Conservation (phyloP, 305 asterid species). For the Fraxinus paxiana region DNA sequence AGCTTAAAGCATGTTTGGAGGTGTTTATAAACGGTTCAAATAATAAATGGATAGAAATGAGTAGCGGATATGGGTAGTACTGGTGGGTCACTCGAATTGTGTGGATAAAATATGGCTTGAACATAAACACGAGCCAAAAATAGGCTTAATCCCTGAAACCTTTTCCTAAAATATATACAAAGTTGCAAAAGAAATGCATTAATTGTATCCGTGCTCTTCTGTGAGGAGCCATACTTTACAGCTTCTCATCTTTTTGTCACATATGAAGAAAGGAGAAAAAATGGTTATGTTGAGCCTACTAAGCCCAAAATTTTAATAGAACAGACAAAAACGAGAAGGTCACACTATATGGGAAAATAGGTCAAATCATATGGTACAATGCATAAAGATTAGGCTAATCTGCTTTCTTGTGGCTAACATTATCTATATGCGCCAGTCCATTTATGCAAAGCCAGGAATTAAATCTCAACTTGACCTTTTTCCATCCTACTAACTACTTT, state of each 20-base stretch:
- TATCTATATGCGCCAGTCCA: slow-evolving; percentile 37
- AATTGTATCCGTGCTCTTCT: slow-evolving; percentile 5
- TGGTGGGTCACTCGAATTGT: neutral
- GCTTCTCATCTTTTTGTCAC: slow-evolving; percentile 33
- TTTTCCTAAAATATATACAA: neutral
- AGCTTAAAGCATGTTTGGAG: neutral
- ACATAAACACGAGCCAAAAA: neutral
- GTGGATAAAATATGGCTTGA: neutral
- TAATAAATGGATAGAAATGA: neutral
- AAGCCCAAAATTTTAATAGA: slow-evolving; percentile 16
- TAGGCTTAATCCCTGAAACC: neutral
- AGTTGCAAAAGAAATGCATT: slow-evolving; percentile 17
- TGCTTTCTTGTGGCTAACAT: slow-evolving; percentile 24
- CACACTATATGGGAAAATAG: slow-evolving; percentile 26
- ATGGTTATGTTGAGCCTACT: slow-evolving; percentile 2
- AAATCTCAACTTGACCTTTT: slow-evolving; percentile 30
- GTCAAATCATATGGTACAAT: slow-evolving; percentile 24
- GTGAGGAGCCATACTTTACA: slow-evolving; percentile 26
- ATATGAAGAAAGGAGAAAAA: slow-evolving; percentile 6
- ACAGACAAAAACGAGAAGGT: slow-evolving; percentile 24
- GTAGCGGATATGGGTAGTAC: neutral
- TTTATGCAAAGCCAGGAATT: slow-evolving; percentile 33
- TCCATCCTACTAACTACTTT: slow-evolving; percentile 10
- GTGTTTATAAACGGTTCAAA: neutral
- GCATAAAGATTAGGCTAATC: slow-evolving; percentile 28